Base-by-base conservation (phyloP, 108 stramenopile genomes). In the Nitzschia sp. region DNA sequence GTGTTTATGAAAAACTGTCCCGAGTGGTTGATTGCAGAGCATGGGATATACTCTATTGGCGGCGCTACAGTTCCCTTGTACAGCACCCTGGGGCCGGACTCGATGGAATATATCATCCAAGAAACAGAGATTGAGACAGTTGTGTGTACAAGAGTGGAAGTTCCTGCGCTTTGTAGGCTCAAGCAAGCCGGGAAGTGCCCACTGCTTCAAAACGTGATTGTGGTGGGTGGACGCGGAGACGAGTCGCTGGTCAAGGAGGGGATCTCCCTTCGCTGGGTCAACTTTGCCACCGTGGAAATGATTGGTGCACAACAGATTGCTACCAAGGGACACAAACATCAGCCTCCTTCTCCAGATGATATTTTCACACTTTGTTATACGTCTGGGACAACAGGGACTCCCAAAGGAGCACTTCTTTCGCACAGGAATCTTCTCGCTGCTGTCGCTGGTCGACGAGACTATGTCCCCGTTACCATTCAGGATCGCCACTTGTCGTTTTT, bases 1-100 rank as follows among this genome's bases (percentile, higher is more conserved):
- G 54, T 98, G 60, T 97, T 89, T 84, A 90, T 91, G 81, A 92
- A 85, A 69, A 98, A 98, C 60, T 90, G 92, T 52, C 80, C 93
- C 65, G 96, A 98, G 74, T 97, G 96, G 95, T 57, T 94, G 53
- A 71, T 98, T 42, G 89, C 84, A 20, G 98, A 98, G 51, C 94
- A 97, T 51, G 95, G 87, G 5, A 75, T 81, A 20, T 94, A 91
- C 69, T 68, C 80, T 41, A 50, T 93, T 41, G 80, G 85, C 41
- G 92, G 89, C 17, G 75, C 86, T 7, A 93, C 94, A 0, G 97
- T 95, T 56, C 96, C 96, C 3, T 82, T 97, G 34, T 98, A 98
- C 74, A 94, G 95, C 65, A 98, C 97, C 10, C 80, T 98, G 8
- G 97, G 95, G 11, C 90, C 92, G 10, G 95, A 95, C 46, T 80